Base-by-base conservation (phyloP, 345 rosid species). In the Citrus maxima region DNA sequence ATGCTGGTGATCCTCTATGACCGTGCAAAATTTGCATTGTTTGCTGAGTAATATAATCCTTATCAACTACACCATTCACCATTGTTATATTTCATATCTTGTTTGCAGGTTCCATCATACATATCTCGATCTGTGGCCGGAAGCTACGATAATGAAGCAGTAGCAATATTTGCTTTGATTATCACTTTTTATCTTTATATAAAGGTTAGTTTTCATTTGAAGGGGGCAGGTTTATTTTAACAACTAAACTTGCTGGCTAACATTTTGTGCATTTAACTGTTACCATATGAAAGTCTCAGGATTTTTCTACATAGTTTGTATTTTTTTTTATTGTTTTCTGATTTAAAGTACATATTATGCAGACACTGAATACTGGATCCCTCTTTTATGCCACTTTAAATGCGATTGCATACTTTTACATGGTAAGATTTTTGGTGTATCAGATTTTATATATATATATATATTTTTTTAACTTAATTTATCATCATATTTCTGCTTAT, bases 71-170 rank as follows among this genome's bases (percentile, higher is more conserved):
- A 49, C 10, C 28, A 63, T 22, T 14, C 12, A 27, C 7, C 67
- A 34, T 37, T 22, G 19, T 30, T 70, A 78, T 65, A 10, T 62
- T 75, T 83, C 60, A 35, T 79, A 71, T 72, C 56, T 40, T 69
- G 5, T 80, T 83, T 73, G 77, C 82, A 94, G 98, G 99, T 96
- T 78, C 99, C 99, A 34, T 96, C 99, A 67, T 96, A 96, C 84
- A 91, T 94, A 74, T 96, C 98, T 55, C 90, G 97, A 59, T 96
- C 98, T 74, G 98, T 96, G 68, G 98, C 99, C 82, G 98, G 98
- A 75, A 96, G 99, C 87, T 96, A 96, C 80, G 97, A 96, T 88
- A 97, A 97, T 84, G 99, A 97, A 91, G 99, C 99, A 77, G 99
- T 94, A 63, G 99, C 99, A 70, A 96, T 96, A 84, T 96, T 96